Evolutionary conservation across 1,284 basidiomycete genomes (phyloP), one percentile per base, ranked within the genome.

Genomic region (Apiotrichum akiyoshidainum): DNA sequence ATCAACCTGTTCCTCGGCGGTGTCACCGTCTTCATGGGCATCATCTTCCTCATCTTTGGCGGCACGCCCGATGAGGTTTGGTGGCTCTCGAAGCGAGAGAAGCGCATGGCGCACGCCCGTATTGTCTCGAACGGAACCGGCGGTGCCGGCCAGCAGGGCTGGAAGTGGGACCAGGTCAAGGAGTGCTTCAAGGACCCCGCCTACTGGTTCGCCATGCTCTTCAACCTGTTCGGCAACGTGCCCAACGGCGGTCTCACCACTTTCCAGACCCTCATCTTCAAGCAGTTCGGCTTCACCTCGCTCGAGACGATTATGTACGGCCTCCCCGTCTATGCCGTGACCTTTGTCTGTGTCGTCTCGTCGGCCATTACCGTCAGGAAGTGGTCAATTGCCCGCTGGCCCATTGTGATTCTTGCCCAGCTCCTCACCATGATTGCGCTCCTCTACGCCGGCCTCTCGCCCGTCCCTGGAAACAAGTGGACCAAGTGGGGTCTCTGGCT

Each of bases 1-100:
- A 71, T 71, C 65, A 68, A 68, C 59, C 65, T 66, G 41, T 71
- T 71, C 64, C 65, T 71, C 22, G 69, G 69, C 31, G 66, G 55
- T 6, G n/a, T 61, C 13, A 71, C 69, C 33, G 58, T 62, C 57
- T 10, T 34, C n/a, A 11, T 34, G n/a, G 40, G n/a, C 3, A n/a
- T 66, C 48, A 34, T 49, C 41, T 37, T 63, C 33, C 34, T 65
- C 41, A 46, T 65, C 53, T 52, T 70, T 22, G 44, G 66, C 26
- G 69, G 67, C 40, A 70, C 65, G 13, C 68, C 68, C 2, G 52
- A 60, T 16, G 64, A 68, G 35, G 68, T 69, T 2, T 61, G 67
- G 58, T 71, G 67, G 67, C 64, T 70, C 35, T 53, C 40, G 33
- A 63, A 60, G 49, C 59, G 64, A 33, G 60, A 71, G 49, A 68